phyloP scores from a whole-genome alignment of 78 protist species.

The Capsaspora owczarzaki region DNA sequence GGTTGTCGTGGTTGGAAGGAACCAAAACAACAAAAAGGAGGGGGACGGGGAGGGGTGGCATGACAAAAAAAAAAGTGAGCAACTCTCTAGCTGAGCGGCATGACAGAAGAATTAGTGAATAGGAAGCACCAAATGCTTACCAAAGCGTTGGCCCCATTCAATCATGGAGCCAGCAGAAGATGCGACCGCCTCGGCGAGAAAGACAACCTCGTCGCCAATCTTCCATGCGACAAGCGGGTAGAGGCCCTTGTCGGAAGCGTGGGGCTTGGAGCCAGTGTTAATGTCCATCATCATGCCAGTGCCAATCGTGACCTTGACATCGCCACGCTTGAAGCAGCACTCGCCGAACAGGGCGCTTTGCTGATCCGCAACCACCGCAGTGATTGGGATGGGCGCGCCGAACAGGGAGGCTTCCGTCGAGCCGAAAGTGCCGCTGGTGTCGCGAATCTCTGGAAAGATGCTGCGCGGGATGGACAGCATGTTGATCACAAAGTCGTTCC shows the following conservation, averaged over 20 bases:
- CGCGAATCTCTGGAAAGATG: not conserved
- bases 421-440: not conserved
- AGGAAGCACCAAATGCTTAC: no score
- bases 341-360: not conserved
- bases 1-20: no score
- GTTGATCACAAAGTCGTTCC: not conserved
- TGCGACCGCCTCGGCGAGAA: not conserved
- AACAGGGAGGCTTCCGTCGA: not conserved
- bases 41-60: no score
- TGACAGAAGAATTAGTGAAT: no score
- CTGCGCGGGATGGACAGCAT: not conserved
- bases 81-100: no score
- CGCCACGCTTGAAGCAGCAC: conserved; percentile 2
- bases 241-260: not conserved
- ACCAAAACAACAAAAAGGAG: no score
- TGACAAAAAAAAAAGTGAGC: no score
- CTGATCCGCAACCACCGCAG: conserved; percentile 3
- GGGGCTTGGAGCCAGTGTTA: not conserved
- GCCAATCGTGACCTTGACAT: not conserved
- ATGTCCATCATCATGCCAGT: not conserved
- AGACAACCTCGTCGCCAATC: not conserved
- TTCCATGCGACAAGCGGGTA: conserved; percentile 4
- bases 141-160: not conserved
- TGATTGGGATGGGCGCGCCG: not conserved
- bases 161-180: not conserved